Evolutionary conservation across 768 basidiomycete species (phyloP), one percentile per base, ranked within the genome.

Genomic region (Boletus pseudopeckii): DNA sequence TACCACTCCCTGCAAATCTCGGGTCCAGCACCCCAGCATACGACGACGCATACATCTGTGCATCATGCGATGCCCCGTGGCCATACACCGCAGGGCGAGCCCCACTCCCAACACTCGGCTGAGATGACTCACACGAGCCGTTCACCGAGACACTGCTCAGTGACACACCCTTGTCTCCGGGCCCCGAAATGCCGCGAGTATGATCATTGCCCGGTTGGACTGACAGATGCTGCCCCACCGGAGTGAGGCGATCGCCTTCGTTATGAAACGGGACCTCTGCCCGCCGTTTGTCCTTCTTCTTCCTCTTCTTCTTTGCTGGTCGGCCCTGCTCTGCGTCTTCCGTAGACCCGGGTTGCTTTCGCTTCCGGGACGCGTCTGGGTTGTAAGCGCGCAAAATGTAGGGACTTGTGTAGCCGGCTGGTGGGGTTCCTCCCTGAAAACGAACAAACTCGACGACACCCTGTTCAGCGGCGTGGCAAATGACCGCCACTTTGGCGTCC

Each of bases 401-500:
- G 1, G 73, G 70, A 36, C 66, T 72, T 22, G 60, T 58, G 53
- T 82, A 79, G 14, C 71, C 77, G 24, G 70, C 60, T 1, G 81
- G 78, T 11, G 73, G 64, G 1, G 68, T 64, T 37, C 63, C 57
- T 24, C 83, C 83, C 24, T 67, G 73, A 61, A 80, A 83, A n/a
- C 80, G 78, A 22, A 88, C 64, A 42, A 84, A 76, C 54, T 88
- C 84, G 39, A 88, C 64, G 17, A 75, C 72, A 10, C 87, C 85
- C 56, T 77, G 66, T 56, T 82, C 72, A 15, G 77, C 79, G 3
- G 85, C 87, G 3, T 68, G 66, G 50, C 73, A 74, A 1, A 77
- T 70, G 11, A 80, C 85, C 14, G 82, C 85, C 15, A 75, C 70
- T 64, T 79, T 85, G 6, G 86, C 86, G 56, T 89, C 86, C 15